phyloP scores from a whole-genome alignment of 2,329 filamentous ascomycete genomes.

The Westerdykella ornata region DNA sequence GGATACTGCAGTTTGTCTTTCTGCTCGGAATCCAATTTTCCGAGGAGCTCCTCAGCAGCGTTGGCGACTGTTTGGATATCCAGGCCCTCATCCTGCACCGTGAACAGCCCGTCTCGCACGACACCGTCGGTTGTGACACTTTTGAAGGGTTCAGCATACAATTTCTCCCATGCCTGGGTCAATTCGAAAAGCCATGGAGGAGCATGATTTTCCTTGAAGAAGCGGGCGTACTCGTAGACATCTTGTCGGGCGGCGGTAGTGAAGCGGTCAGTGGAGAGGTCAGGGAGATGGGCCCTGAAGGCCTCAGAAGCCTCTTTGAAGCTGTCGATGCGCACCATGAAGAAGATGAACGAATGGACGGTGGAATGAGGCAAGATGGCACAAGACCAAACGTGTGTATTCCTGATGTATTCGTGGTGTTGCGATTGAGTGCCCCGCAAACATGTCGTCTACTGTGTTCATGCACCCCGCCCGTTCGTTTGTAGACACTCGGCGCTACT shows the following conservation, averaged over 20 bases:
- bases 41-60: slow-evolving; percentile 45
- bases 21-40: slow-evolving; percentile 46
- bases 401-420: too few species aligned
- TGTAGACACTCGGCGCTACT: too few species aligned
- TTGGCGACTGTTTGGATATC: slow-evolving; percentile 53
- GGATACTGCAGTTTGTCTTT: slow-evolving; percentile 49
- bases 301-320: slow-evolving; percentile 26
- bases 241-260: slow-evolving; percentile 57
- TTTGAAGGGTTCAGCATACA: slow-evolving; percentile 57
- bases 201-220: slow-evolving; percentile 51
- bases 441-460: too few species aligned
- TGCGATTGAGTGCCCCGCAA: too few species aligned
- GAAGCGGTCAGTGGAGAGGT: slow-evolving; percentile 56
- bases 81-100: slow-evolving; percentile 57
- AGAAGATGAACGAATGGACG: too few species aligned
- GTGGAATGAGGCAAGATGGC: too few species aligned
- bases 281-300: slow-evolving; percentile 57
- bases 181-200: slow-evolving; percentile 57
- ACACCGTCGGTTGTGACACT: slow-evolving; percentile 64
- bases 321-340: slow-evolving; percentile 16
- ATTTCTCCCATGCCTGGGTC: slow-evolving; percentile 34
- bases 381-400: too few species aligned
- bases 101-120: slow-evolving; percentile 51
- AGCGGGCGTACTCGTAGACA: slow-evolving; percentile 55
- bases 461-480: too few species aligned